Conservation (phyloP, 495 filamentous ascomycete genomes). For the Trichoderma parareesei region DNA sequence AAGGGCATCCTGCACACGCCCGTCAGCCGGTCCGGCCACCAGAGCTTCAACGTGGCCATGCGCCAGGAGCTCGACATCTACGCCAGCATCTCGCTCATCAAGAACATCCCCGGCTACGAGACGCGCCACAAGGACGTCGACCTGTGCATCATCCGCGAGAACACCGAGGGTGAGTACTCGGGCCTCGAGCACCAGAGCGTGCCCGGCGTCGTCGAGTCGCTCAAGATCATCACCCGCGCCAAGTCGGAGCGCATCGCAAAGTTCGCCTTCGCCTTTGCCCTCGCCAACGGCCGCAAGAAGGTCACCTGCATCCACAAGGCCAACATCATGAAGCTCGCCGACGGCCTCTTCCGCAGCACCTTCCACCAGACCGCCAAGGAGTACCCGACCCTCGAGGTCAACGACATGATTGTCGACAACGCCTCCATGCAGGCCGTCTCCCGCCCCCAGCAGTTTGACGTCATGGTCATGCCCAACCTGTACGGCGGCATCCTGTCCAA, state of each 20-base stretch:
- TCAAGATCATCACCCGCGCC: slow-evolving; percentile 98
- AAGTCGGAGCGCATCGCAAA: slow-evolving; percentile 98
- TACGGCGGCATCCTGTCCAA: slow-evolving; percentile 99
- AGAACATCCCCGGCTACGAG: slow-evolving; percentile 97
- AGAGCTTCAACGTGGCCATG: slow-evolving; percentile 98
- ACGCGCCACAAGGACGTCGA: slow-evolving; percentile 96
- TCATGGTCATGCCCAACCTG: slow-evolving; percentile 99
- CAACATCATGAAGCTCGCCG: slow-evolving; percentile 99
- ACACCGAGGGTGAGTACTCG: slow-evolving; percentile 99
- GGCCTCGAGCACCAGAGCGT: slow-evolving; percentile 98
- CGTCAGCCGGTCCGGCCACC: slow-evolving; percentile 92
- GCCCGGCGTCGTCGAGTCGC: slow-evolving; percentile 91
- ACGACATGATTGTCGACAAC: slow-evolving; percentile 99
- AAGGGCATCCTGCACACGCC: slow-evolving; percentile 98
- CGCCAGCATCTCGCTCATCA: slow-evolving; percentile 93
- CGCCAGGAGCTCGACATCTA: slow-evolving; percentile 99
- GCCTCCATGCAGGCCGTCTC: slow-evolving; percentile 98
- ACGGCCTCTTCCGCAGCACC: slow-evolving; percentile 95
- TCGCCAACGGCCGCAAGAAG: slow-evolving; percentile 97
- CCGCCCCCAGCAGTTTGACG: slow-evolving; percentile 93
- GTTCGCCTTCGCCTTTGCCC: slow-evolving; percentile 94
- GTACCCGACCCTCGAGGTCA: slow-evolving; percentile 85
- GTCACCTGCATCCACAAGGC: slow-evolving; percentile 99
- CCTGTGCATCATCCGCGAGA: slow-evolving; percentile 98
- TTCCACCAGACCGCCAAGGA: slow-evolving; percentile 88